phyloP scores from a whole-genome alignment of 2,329 filamentous ascomycete species.

The Lecanosticta acicola region DNA sequence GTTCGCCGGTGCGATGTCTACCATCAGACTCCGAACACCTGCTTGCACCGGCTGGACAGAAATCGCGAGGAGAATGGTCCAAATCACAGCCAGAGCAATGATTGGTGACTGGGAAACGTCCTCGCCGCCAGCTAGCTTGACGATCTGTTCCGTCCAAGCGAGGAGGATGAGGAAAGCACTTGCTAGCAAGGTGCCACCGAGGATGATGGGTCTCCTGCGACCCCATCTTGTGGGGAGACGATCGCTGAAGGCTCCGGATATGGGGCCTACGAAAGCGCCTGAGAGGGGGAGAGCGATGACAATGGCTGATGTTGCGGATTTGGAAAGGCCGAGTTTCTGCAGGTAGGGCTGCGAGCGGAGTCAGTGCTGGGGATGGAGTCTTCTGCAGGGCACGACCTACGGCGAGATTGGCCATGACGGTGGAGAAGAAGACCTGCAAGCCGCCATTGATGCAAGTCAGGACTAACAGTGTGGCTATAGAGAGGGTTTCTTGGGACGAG shows the following conservation, averaged over 20 bases:
- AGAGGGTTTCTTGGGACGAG: slow-evolving; percentile 4
- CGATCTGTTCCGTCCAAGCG: slow-evolving; percentile 13
- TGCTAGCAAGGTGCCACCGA: slow-evolving; percentile 10
- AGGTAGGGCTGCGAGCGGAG: slow-evolving; percentile 14
- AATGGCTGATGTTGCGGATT: slow-evolving; percentile 16
- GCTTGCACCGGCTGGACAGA: slow-evolving; percentile 17
- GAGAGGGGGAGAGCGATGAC: slow-evolving; percentile 18
- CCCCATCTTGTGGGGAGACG: slow-evolving; percentile 12
- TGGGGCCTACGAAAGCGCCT: slow-evolving; percentile 16
- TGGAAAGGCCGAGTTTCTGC: slow-evolving; percentile 17
- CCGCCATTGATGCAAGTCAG: slow-evolving; percentile 20
- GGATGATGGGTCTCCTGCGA: slow-evolving; percentile 17
- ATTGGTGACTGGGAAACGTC: not conserved
- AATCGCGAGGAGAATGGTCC: slow-evolving; percentile 11
- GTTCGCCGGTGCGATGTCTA: slow-evolving; percentile 11
- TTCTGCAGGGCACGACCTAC: slow-evolving; percentile 2
- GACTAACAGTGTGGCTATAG: slow-evolving; percentile 10
- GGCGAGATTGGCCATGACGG: slow-evolving; percentile 18
- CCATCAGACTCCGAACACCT: slow-evolving; percentile 13
- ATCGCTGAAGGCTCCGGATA: slow-evolving; percentile 10
- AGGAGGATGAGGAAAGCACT: slow-evolving; percentile 9
- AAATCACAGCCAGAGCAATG: slow-evolving; percentile 9
- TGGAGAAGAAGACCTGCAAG: slow-evolving; percentile 22
- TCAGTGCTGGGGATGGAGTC: not conserved
- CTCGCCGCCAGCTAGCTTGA: slow-evolving; percentile 1